These are phyloP conservation scores for Irpex rosettiformis DNA, from an alignment of 1,284 basidiomycete species.

Conservation along the genomic window DNA sequence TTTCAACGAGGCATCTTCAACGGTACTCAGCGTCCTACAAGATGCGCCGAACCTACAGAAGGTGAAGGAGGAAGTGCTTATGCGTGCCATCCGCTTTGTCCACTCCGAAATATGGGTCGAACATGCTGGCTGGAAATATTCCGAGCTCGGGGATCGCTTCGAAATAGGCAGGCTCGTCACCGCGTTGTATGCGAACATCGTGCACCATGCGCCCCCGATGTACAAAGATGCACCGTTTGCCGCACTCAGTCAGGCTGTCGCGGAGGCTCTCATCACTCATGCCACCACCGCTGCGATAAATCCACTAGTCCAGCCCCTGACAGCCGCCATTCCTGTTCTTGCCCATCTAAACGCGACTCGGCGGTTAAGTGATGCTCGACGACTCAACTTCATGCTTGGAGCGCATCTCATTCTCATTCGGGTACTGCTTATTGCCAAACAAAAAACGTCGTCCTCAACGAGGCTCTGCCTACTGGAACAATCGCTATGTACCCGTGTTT, in stretches of 20 bases:
- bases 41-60: slow-evolving; percentile 59
- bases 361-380: slow-evolving; percentile 64
- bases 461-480: slow-evolving; percentile 72
- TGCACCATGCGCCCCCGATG: slow-evolving; percentile 58
- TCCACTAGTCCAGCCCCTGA: slow-evolving; percentile 69
- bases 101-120: slow-evolving; percentile 86
- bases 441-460: slow-evolving; percentile 35
- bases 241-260: slow-evolving; percentile 55
- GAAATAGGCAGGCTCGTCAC: slow-evolving; percentile 72
- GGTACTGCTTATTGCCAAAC: slow-evolving; percentile 61
- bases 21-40: slow-evolving; percentile 47
- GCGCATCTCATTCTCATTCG: slow-evolving; percentile 62
- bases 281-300: slow-evolving; percentile 73
- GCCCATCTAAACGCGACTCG: slow-evolving; percentile 57
- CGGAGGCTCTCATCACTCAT: slow-evolving; percentile 64
- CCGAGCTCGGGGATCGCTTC: slow-evolving; percentile 73
- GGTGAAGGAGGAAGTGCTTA: slow-evolving; percentile 79
- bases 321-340: slow-evolving; percentile 57
- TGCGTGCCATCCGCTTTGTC: slow-evolving; percentile 73
- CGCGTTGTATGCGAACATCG: slow-evolving; percentile 61
- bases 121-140: slow-evolving; percentile 80
- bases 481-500: slow-evolving; percentile 59
- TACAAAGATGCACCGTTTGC: slow-evolving; percentile 53
- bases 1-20: slow-evolving; percentile 68
- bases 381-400: slow-evolving; percentile 67